Percentiles rank a stretch among this genome's conserved stretches.
Evolutionary conservation across 768 basidiomycete genomes (phyloP).

Genomic region (Dioszegia hungarica): DNA sequence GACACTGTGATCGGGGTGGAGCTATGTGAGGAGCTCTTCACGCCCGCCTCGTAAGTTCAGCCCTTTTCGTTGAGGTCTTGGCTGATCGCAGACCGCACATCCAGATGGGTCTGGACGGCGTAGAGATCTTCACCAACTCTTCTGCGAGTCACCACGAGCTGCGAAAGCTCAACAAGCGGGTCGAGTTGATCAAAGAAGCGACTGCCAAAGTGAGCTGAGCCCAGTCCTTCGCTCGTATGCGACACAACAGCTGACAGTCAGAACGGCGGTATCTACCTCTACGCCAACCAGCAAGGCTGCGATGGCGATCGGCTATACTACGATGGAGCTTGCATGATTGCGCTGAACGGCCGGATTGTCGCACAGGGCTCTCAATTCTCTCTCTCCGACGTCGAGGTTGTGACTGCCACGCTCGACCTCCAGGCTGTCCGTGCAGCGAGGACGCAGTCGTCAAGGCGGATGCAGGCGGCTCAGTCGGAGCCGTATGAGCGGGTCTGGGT

Average conservation of each 20-base stretch:
- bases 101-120: conserved; percentile 94
- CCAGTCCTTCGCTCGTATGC: background rate
- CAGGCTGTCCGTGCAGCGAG: conserved; percentile 91
- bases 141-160: conserved; percentile 98
- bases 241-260: conserved; percentile 44
- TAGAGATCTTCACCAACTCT: conserved; percentile 98
- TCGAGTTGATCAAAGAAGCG: conserved; percentile 94
- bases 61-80: background rate
- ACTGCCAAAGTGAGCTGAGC: conserved; percentile 72
- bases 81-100: conserved; percentile 74
- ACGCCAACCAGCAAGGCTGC: conserved; percentile 98
- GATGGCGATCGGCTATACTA: conserved; percentile 98
- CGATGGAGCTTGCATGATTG: conserved; percentile 94
- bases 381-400: conserved; percentile 88
- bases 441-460: conserved; percentile 69
- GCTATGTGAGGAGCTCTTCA: conserved; percentile 95
- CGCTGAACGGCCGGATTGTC: conserved; percentile 82
- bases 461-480: conserved; percentile 76
- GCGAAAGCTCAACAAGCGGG: conserved; percentile 83
- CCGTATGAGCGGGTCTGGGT: conserved; percentile 78
- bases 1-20: conserved; percentile 98
- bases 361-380: conserved; percentile 98
- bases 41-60: conserved; percentile 72
- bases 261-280: conserved; percentile 95
- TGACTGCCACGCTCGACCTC: conserved; percentile 93